These are phyloP conservation scores for Bassia scoparia DNA, from an alignment of 148 eudicot species.

Conservation along the genomic window DNA sequence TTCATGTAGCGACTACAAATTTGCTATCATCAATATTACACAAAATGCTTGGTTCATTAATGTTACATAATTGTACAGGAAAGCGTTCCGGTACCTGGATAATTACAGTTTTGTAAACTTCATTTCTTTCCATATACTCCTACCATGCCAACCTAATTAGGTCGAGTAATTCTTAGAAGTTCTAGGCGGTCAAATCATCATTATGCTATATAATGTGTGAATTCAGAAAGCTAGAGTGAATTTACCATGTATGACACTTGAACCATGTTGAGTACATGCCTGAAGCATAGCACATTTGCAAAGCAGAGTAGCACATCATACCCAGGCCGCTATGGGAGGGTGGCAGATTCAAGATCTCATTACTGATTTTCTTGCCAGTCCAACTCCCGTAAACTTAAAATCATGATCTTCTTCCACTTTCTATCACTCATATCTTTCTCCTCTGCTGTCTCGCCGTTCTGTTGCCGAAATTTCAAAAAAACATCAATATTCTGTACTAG, in stretches of 20 bases:
- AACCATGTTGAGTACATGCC: not conserved
- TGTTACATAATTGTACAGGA: too few relatives aligned
- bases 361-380: too few relatives aligned
- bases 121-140: too few relatives aligned
- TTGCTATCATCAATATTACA: too few relatives aligned
- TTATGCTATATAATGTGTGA: not conserved
- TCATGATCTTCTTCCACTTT: slow-evolving; percentile 57
- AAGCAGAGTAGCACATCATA: not conserved
- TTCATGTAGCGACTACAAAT: too few relatives aligned
- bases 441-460: slow-evolving; percentile 79
- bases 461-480: slow-evolving; percentile 46
- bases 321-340: not conserved
- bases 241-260: slow-evolving; percentile 2
- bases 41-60: too few relatives aligned
- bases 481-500: not conserved
- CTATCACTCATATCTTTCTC: slow-evolving; percentile 63
- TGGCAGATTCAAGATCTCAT: too few relatives aligned
- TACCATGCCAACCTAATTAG: too few relatives aligned
- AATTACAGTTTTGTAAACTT: too few relatives aligned
- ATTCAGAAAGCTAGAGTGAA: not conserved
- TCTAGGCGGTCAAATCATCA: not conserved
- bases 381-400: too few relatives aligned
- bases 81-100: too few relatives aligned
- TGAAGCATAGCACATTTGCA: too few relatives aligned
- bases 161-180: not conserved